Evolutionary conservation across 257 asterid species (phyloP).

Genomic region (Nicotiana otophora): DNA sequence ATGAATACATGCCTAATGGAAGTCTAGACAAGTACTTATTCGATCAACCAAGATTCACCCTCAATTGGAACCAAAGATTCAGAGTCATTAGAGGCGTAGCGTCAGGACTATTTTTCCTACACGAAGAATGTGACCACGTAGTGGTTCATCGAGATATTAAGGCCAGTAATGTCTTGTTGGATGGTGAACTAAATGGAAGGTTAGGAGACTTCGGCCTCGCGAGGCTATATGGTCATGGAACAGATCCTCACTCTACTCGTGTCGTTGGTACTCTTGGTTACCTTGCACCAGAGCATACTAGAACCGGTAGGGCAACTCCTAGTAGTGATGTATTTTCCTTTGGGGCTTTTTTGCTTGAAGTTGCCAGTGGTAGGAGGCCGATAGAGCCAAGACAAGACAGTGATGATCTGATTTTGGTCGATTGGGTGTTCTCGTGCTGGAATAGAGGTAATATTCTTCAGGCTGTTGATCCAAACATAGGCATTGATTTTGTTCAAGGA

Average conservation of each 20-base stretch:
- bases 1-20: constrained; percentile 69
- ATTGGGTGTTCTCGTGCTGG: constrained; percentile 49
- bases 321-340: constrained; percentile 55
- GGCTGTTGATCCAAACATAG: constrained; percentile 41
- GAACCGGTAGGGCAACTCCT: constrained; percentile 59
- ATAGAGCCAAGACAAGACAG: constrained; percentile 25
- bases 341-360: constrained; percentile 69
- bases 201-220: constrained; percentile 72
- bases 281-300: constrained; percentile 58
- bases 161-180: constrained; percentile 56
- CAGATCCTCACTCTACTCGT: constrained; percentile 61
- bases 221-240: constrained; percentile 56
- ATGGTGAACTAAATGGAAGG: constrained; percentile 41
- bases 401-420: constrained; percentile 36
- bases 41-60: constrained; percentile 25
- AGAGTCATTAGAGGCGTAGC: constrained; percentile 55
- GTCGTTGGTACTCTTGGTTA: constrained; percentile 69
- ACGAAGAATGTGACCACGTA: constrained; percentile 62
- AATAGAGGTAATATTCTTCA: constrained; percentile 34
- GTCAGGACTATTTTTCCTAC: constrained; percentile 46
- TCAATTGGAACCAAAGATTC: constrained; percentile 51
- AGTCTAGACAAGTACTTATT: constrained; percentile 51
- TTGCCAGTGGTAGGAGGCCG: constrained; percentile 61
- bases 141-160: constrained; percentile 66
- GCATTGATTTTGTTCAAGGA: constrained; percentile 20